These are phyloP conservation scores for Boletus bicolor DNA, from an alignment of 768 basidiomycete species.

Conservation along the genomic window DNA sequence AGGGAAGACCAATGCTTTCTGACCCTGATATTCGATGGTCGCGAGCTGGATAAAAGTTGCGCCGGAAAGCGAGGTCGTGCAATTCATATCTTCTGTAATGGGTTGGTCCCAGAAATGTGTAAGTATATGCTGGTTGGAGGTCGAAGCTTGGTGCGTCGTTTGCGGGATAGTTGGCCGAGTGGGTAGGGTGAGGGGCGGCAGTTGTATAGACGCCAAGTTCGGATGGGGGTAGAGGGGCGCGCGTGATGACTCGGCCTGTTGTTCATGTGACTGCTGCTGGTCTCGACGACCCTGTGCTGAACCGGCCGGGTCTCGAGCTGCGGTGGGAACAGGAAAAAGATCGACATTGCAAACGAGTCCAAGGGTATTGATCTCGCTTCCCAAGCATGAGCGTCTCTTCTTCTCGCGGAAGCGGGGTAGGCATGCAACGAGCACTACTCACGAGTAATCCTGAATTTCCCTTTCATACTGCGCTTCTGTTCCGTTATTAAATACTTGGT, in stretches of 20 bases:
- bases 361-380: slow-evolving; percentile 58
- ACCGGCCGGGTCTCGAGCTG: slow-evolving; percentile 7
- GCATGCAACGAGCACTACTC: slow-evolving; percentile 4
- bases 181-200: slow-evolving; percentile 23
- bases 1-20: slow-evolving; percentile 55
- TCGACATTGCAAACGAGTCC: slow-evolving; percentile 78
- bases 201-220: slow-evolving; percentile 14
- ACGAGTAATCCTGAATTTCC: slow-evolving; percentile 54
- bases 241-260: slow-evolving; percentile 6
- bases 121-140: slow-evolving; percentile 36
- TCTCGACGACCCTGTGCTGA: slow-evolving; percentile 1
- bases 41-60: slow-evolving; percentile 59
- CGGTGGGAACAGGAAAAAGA: slow-evolving; percentile 57
- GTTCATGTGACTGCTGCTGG: slow-evolving; percentile 14
- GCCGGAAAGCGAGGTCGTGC: slow-evolving; percentile 55
- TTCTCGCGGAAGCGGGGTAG: background rate
- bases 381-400: slow-evolving; percentile 7
- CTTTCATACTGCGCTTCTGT: slow-evolving; percentile 39
- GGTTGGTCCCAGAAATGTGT: slow-evolving; percentile 40
- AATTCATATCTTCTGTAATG: slow-evolving; percentile 42
- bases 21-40: slow-evolving; percentile 51
- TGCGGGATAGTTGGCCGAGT: slow-evolving; percentile 4
- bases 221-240: slow-evolving; percentile 14
- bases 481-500: slow-evolving; percentile 41
- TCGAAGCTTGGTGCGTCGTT: slow-evolving; percentile 6